Conservation (phyloP, 208 protist species). For the Crithidia brevicula region DNA sequence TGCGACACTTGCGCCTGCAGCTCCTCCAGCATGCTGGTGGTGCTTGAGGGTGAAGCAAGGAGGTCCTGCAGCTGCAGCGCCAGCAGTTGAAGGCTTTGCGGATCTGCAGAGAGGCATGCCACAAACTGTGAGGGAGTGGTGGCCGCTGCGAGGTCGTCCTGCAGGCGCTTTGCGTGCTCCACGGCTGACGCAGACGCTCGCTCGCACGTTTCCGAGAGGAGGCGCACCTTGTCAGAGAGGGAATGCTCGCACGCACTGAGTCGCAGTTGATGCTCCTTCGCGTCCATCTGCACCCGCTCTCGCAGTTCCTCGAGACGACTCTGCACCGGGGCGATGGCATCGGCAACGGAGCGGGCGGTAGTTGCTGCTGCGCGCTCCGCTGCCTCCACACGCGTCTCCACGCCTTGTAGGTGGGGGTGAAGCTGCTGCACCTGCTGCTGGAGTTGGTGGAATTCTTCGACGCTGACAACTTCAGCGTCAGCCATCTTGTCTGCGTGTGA, state of each 20-base stretch:
- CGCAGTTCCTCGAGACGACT: constrained; percentile 14
- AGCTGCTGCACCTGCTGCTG: not conserved
- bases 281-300: not conserved
- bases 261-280: constrained; percentile 14
- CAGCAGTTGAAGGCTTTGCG: constrained; percentile 12
- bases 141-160: not conserved
- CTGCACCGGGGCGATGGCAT: constrained; percentile 5
- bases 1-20: constrained; percentile 1
- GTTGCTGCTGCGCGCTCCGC: not conserved
- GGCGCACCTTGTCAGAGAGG: constrained; percentile 1
- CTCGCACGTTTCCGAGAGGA: not conserved
- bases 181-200: not conserved
- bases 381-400: constrained; percentile 6
- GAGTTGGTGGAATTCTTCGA: too few relatives aligned
- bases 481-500: too few relatives aligned
- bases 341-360: not conserved
- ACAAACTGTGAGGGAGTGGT: constrained; percentile 8
- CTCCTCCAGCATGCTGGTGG: constrained; percentile 2
- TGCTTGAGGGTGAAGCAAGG: not conserved
- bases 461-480: too few relatives aligned
- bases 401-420: constrained; percentile 12
- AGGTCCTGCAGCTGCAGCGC: constrained; percentile 14
- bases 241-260: constrained; percentile 5
- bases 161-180: not conserved
- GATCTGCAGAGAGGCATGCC: not conserved